Conservation (phyloP, 306 rosid species). For the Acacia crassicarpa region DNA sequence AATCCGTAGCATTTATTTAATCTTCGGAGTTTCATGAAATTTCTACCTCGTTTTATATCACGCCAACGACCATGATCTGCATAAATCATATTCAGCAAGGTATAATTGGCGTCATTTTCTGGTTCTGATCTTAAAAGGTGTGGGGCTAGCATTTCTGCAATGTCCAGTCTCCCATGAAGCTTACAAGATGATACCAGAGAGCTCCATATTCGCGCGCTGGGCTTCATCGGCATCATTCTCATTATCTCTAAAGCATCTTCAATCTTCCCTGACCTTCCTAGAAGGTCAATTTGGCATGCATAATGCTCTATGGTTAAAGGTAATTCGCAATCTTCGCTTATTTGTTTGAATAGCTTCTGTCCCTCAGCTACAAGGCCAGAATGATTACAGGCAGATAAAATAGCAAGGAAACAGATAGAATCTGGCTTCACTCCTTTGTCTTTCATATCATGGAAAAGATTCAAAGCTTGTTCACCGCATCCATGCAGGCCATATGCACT, state of each 20-base stretch:
- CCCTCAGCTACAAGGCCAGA: slow-evolving; percentile 65
- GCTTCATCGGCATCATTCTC: slow-evolving; percentile 58
- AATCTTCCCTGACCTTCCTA: slow-evolving; percentile 66
- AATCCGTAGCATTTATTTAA: slow-evolving; percentile 54
- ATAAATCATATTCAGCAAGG: slow-evolving; percentile 51
- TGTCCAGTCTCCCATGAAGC: slow-evolving; percentile 57
- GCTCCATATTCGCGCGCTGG: slow-evolving; percentile 64
- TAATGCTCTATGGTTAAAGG: slow-evolving; percentile 51
- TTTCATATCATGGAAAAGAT: slow-evolving; percentile 56
- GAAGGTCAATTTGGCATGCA: slow-evolving; percentile 63
- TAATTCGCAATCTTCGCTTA: slow-evolving; percentile 33
- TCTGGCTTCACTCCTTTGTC: slow-evolving; percentile 49
- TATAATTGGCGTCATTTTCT: slow-evolving; percentile 53
- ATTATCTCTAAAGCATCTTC: slow-evolving; percentile 57
- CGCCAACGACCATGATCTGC: slow-evolving; percentile 62
- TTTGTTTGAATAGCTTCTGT: slow-evolving; percentile 42
- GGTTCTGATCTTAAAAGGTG: slow-evolving; percentile 59
- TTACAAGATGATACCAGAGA: slow-evolving; percentile 63
- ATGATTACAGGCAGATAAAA: slow-evolving; percentile 71
- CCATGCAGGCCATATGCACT: slow-evolving; percentile 66
- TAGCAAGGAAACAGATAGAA: slow-evolving; percentile 50
- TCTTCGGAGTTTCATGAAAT: slow-evolving; percentile 44
- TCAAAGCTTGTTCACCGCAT: slow-evolving; percentile 54
- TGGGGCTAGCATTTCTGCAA: slow-evolving; percentile 52
- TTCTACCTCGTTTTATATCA: slow-evolving; percentile 49